phyloP scores from a whole-genome alignment of 2,329 filamentous ascomycete genomes.

The Acephala macrosclerotiorum region DNA sequence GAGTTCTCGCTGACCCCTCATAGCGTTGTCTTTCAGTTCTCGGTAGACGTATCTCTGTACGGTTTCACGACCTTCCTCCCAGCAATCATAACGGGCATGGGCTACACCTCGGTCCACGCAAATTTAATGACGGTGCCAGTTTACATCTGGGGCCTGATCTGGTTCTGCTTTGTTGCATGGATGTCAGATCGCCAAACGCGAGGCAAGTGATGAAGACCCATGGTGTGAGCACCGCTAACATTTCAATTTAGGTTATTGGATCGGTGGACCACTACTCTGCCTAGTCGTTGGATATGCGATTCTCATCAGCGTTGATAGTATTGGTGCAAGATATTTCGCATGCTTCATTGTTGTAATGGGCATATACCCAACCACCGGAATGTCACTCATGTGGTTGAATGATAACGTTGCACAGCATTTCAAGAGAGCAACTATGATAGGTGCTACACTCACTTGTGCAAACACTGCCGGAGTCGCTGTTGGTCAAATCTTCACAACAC shows the following conservation, averaged over 20 bases:
- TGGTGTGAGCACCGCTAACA: too few species aligned
- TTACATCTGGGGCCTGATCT: constrained; percentile 46
- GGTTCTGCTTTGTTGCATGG: too few species aligned
- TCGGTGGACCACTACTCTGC: too few species aligned
- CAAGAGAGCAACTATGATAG: constrained; percentile 53
- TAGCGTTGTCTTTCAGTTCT: constrained; percentile 22
- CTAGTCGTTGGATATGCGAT: too few species aligned
- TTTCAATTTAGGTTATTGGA: too few species aligned
- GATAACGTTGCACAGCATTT: constrained; percentile 54
- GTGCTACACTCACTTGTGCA: constrained; percentile 52
- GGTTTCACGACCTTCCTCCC: constrained; percentile 65
- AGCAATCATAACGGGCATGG: constrained; percentile 58
- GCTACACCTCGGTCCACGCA: constrained; percentile 56
- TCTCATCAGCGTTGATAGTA: too few species aligned
- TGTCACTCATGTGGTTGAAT: constrained; percentile 54
- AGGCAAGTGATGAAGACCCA: too few species aligned
- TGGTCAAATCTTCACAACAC: neutral
- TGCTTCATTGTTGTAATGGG: constrained; percentile 40
- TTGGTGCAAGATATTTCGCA: too few species aligned
- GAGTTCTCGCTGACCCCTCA: neutral
- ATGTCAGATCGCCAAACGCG: too few species aligned
- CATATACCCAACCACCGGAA: constrained; percentile 54
- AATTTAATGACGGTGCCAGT: constrained; percentile 63
- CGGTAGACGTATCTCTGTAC: constrained; percentile 43
- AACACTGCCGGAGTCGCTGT: constrained; percentile 52